Percentiles rank a stretch among this genome's conserved stretches.
Conservation (phyloP, 1,284 basidiomycete genomes). For the Irpex rosettiformis region DNA sequence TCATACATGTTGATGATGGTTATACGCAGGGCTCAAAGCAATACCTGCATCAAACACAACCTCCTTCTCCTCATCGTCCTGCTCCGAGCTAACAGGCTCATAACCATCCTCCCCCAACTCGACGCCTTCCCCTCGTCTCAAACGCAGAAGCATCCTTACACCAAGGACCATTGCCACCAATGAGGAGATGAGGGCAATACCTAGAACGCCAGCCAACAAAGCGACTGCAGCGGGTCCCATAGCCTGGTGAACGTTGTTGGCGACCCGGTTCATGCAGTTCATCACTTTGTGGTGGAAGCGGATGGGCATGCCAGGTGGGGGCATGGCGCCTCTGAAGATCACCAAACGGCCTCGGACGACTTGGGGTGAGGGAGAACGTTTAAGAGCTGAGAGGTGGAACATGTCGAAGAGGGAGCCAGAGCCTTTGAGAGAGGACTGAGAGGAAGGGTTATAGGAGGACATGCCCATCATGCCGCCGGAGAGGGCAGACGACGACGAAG, state of each 20-base stretch:
- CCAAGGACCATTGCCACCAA: slow-evolving; percentile 7
- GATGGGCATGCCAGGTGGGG: slow-evolving; percentile 1
- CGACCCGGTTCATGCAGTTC: slow-evolving; percentile 9
- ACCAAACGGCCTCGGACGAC: neutral
- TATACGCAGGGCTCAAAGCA: neutral
- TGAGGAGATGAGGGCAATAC: slow-evolving; percentile 3
- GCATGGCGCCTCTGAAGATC: slow-evolving; percentile 1
- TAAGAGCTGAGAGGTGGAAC: neutral
- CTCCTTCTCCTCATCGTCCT: slow-evolving; percentile 2
- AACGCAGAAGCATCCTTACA: slow-evolving; percentile 5
- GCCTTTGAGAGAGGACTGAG: neutral
- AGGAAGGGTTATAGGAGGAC: neutral
- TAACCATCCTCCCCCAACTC: slow-evolving; percentile 7
- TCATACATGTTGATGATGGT: slow-evolving; percentile 1
- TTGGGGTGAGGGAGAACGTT: neutral
- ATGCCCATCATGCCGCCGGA: neutral
- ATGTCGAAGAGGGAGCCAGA: neutral
- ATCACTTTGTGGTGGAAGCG: slow-evolving; percentile 7
- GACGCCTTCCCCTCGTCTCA: neutral
- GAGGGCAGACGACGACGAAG: no score
- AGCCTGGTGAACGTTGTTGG: neutral
- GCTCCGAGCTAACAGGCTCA: slow-evolving; percentile 4
- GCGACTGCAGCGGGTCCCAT: slow-evolving; percentile 13
- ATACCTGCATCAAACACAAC: slow-evolving; percentile 6
- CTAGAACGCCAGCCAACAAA: slow-evolving; percentile 12